phyloP scores from a whole-genome alignment of 140 eudicot genomes.

The Bidens hawaiensis region DNA sequence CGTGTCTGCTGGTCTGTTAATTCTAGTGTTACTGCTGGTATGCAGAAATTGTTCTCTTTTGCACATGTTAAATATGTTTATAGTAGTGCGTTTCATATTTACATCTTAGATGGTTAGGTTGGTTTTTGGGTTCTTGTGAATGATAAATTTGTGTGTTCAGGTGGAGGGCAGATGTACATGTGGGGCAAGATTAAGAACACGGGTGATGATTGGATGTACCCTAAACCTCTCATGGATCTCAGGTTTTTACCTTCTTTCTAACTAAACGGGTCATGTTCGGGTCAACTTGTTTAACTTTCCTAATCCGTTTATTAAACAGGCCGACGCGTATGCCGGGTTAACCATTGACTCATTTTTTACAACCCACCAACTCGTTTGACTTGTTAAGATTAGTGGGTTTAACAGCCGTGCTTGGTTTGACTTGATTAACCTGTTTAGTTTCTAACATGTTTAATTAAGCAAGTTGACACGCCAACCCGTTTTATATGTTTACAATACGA shows the following conservation, averaged over 20 bases:
- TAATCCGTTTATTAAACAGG: too few species aligned
- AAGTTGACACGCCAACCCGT: background rate
- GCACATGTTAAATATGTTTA: background rate
- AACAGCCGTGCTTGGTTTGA: background rate
- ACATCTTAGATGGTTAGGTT: background rate
- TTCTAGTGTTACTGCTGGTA: slow-evolving; percentile 87
- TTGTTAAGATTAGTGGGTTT: too few species aligned
- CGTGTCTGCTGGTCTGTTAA: slow-evolving; percentile 88
- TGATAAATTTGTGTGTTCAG: slow-evolving; percentile 29
- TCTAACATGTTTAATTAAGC: background rate
- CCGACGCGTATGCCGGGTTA: too few species aligned
- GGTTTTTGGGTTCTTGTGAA: background rate
- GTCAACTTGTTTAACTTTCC: background rate
- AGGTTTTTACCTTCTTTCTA: slow-evolving; percentile 40
- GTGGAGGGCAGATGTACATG: slow-evolving; percentile 98
- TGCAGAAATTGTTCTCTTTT: background rate
- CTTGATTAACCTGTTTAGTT: background rate
- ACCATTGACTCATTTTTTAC: too few species aligned
- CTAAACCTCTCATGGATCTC: slow-evolving; percentile 95
- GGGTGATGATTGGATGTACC: slow-evolving; percentile 99
- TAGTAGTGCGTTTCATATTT: background rate
- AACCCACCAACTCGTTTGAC: too few species aligned
- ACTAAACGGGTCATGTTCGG: background rate
- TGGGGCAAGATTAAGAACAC: slow-evolving; percentile 93
- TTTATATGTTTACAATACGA: background rate